Base-by-base conservation (phyloP, 352 stramenopile species). In the Phytophthora pinifolia region DNA sequence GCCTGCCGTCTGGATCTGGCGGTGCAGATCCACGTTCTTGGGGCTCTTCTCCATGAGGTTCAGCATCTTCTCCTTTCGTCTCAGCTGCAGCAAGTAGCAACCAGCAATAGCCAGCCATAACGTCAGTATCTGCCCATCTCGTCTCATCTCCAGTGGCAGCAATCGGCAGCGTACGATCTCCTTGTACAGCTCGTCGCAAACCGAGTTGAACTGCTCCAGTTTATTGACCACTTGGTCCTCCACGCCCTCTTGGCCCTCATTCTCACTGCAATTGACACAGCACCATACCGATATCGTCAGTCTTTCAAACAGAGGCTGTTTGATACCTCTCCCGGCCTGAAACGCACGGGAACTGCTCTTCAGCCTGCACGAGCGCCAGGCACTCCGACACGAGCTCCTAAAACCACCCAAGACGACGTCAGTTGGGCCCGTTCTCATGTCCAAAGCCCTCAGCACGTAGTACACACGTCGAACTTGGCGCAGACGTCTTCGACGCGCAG, bases 131-230 rank as follows among this genome's bases (percentile, higher is more conserved):
- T 5, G 3, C 22, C 22, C 22, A 27, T 4, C n/a, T 27, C 4
- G 7, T 29, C 3, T 22, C 9, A 12, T 18, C 6, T 56, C 10
- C 18, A 46, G 15, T 29, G 38, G 20, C 9, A 33, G 12, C 12
- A 22, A 46, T 14, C 35, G 0, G 6, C 14, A 34, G 10, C 80
- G 57, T 70, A 94, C 83, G 36, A 94, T 94, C 42, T 94, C 83
- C 51, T 94, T 94, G 63, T 92, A 94, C 18, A 94, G 70, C 61
- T 94, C 83, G 64, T 94, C 83, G 65, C 81, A 92, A 31, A 94
- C 83, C 31, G 79, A 90, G 62, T 94, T 94, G 63, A 94, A 94
- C 57, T 90, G 79, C 59, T 94, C 83, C 20, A 94, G 79, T 44
- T 92, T 94, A 70, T 86, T 89, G 37, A 92, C 77, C 49, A 94